These are phyloP conservation scores for Tuctoria greenei DNA, from an alignment of 176 grass and related monocot genomes.

Conservation along the genomic window DNA sequence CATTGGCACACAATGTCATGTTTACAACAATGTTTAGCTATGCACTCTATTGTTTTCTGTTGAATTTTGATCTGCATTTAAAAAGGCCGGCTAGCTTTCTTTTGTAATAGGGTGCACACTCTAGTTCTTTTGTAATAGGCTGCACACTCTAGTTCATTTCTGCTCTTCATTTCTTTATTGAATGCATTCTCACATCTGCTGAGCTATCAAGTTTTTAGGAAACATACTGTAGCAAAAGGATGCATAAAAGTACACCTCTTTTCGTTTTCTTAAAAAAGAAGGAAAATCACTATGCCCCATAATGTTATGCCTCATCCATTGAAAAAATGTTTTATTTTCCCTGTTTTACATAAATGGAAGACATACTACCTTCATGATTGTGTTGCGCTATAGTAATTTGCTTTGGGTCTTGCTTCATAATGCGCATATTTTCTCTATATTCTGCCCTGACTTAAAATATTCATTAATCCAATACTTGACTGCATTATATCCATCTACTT, in stretches of 20 bases:
- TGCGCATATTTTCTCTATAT: background rate
- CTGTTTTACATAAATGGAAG: conserved; percentile 15
- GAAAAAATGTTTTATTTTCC: conserved; percentile 24
- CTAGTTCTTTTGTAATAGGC: conserved; percentile 8
- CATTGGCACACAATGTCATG: background rate
- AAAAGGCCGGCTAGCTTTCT: conserved; percentile 6
- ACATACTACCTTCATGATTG: conserved; percentile 2
- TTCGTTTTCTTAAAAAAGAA: conserved; percentile 20
- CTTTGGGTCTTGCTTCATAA: conserved; percentile 14
- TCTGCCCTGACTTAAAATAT: conserved; percentile 24
- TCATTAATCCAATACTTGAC: background rate
- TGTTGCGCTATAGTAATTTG: conserved; percentile 7
- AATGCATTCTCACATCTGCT: conserved; percentile 19
- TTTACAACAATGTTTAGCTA: conserved; percentile 6
- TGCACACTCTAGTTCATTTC: conserved; percentile 18
- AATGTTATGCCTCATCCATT: conserved; percentile 25
- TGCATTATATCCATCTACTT: conserved; percentile 3
- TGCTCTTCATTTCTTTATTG: conserved; percentile 12
- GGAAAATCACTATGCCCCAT: background rate
- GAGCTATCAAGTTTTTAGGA: conserved; percentile 29
- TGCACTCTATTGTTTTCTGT: conserved; percentile 30
- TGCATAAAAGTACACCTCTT: background rate
- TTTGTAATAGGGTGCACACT: conserved; percentile 20
- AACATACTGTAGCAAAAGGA: background rate
- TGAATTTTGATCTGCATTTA: conserved; percentile 26